Evolutionary conservation across 306 rosid genomes (phyloP), one percentile per base, ranked within the genome.

Genomic region (Oxytropis ochrocephala): DNA sequence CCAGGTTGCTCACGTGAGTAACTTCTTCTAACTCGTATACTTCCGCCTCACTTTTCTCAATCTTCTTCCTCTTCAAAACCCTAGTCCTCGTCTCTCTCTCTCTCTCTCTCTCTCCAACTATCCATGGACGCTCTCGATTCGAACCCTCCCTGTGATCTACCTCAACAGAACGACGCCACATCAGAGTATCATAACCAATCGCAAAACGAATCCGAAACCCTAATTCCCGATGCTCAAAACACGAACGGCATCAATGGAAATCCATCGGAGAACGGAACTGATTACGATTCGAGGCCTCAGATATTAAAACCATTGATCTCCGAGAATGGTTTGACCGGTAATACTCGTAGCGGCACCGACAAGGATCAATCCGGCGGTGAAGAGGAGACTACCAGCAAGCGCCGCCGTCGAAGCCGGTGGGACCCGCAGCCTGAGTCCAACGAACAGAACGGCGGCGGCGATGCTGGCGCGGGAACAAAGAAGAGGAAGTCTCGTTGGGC

Each of bases 401-500:
- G 97, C 0, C 86, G 95, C 5, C 90, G 96, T 0, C 85, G 97
- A 0, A 94, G 99, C 62, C 85, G 99, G 1, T 94, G 99, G 99
- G 99, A 94, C 10, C 99, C 99, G 4, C 99, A 91, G 64, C 99
- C 97, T 0, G 99, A 94, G 18, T 74, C 89, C 5, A 91, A 88
- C 18, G 86, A 80, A 8, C 89, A 80, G 84, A 85, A 70, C 5
- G 89, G 88, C 0, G 83, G 77, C n/a, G n/a, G n/a, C n/a, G n/a
- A n/a, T n/a, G n/a, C n/a, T 3, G 99, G 96, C 0, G 29, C 79
- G 8, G 94, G 95, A 3, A 30, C 91, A 11, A 75, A 82, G 81
- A 94, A 84, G 90, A 75, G 97, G 86, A 94, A 85, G 81, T 91
- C 97, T 0, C 83, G 99, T 5, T 94, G 99, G 99, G 99, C 97